Base-by-base conservation (phyloP, 2,329 filamentous ascomycete species). In the Zymoseptoria brevis region DNA sequence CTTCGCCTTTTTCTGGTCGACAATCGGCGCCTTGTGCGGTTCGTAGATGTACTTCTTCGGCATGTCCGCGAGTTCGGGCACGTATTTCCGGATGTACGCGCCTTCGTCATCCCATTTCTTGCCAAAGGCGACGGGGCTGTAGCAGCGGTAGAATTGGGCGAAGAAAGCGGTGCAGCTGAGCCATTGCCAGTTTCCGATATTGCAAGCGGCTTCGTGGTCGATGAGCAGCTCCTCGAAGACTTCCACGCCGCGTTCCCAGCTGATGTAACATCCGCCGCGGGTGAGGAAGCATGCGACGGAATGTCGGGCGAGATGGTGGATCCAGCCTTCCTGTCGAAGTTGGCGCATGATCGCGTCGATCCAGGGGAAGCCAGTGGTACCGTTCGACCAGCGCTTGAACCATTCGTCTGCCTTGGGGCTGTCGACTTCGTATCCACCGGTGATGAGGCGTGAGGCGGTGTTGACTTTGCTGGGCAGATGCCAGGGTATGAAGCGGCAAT, bases 211-310 rank as follows among this genome's bases (percentile, higher is more conserved):
- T 70, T 90, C 87, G 69, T 90, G 88, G 68, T 92, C 88, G 53
- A 92, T 76, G 45, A 92, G 78, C 74, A 82, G 83, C 70, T 91
- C 88, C 68, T 89, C 87, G 61, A 92, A 92, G 1, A 91, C 88
- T 53, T 89, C 87, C 4, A 85, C 86, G 1, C 88, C 88, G 19
- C 88, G 82, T 74, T 91, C 88, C 88, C 88, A 92, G 67, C 86
- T 83, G 51, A 92, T 77, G 68, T 90, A 92, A 71, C 87, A 90
- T 0, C 88, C 88, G 1, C 88, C 88, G 2, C 88, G 78, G 0
- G 88, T 91, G n/a, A 92, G 77, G 70, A 92, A 92, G 69, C 87
- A 91, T 0, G 88, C 88, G 0, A 92, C 85, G n/a, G 85, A 82
- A 71, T 92, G 88, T 0, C 88, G 81, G 1, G 87, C 88, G 0